These are phyloP conservation scores for Hysterangium stoloniferum DNA, from an alignment of 768 basidiomycete genomes.

Conservation along the genomic window DNA sequence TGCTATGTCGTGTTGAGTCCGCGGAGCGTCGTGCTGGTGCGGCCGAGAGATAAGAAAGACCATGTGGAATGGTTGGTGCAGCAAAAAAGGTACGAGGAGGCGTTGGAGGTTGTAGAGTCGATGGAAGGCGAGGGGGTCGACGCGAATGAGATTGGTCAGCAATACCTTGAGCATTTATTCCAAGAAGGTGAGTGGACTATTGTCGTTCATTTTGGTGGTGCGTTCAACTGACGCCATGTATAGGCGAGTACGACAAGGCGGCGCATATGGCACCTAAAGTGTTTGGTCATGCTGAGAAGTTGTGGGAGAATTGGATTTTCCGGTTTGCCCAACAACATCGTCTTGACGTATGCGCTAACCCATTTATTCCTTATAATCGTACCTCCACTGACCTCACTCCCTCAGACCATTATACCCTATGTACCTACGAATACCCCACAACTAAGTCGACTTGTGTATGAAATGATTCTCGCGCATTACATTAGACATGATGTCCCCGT, in stretches of 20 bases:
- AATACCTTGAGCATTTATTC: conserved; percentile 82
- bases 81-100: conserved; percentile 79
- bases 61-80: conserved; percentile 92
- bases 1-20: conserved; percentile 85
- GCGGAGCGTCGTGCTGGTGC: conserved; percentile 79
- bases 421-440: conserved; percentile 79
- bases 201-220: neutral
- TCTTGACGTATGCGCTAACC: conserved; percentile 49
- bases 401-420: conserved; percentile 78
- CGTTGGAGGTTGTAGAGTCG: conserved; percentile 70
- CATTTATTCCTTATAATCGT: neutral
- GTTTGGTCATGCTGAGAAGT: conserved; percentile 64
- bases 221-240: too few species aligned
- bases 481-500: conserved; percentile 71
- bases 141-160: conserved; percentile 68
- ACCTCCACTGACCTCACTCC: neutral
- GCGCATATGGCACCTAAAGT: conserved; percentile 81
- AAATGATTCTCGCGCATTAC: conserved; percentile 89
- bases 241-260: conserved; percentile 67
- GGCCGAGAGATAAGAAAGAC: conserved; percentile 79
- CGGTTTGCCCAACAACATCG: conserved; percentile 75
- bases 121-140: conserved; percentile 45
- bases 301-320: conserved; percentile 98
- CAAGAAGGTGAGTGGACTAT: conserved; percentile 54
- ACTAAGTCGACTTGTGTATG: conserved; percentile 80